Base-by-base conservation (phyloP, 306 rosid genomes). In the Rosa rugosa region DNA sequence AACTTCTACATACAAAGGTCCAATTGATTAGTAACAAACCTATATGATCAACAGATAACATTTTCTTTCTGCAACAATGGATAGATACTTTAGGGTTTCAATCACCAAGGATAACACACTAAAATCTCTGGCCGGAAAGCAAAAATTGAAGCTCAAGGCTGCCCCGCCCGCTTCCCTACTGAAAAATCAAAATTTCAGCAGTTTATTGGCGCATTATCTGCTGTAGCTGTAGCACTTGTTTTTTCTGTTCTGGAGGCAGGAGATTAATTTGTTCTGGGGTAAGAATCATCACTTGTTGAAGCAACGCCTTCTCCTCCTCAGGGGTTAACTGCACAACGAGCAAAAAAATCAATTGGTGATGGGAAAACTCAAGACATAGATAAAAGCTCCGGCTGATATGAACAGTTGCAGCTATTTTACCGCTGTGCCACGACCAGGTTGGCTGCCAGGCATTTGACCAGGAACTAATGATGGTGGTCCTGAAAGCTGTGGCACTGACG, bases 221-320 rank as follows among this genome's bases (percentile, higher is more conserved):
- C 84, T 93, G 99, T 78, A 96, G 90, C 83, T 93, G 97, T 72
- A 93, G 90, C 84, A 96, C 99, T 89, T 93, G 99, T 78, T 88
- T 93, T 81, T 97, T 87, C 80, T 93, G 98, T 75, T 96, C 99
- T 14, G 98, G 97, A 68, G 99, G 98, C 20, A 91, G 80, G 40
- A 93, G 91, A 85, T 94, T 87, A 62, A 94, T 89, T 85, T 91
- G 96, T 65, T 90, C 98, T 0, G 89, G 96, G 51, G 98, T 91
- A 73, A 96, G 97, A 86, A 94, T 93, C 99, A 93, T 96, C 80
- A 96, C 99, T 80, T 93, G 99, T 84, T 96, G 99, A 77, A 93
- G 99, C 80, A 93, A 82, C 1, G 91, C 92, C 89, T 90, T 91
- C 90, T 95, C 99, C 98, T 90, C 91, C 65, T 95, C 99, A 38